Base-by-base conservation (phyloP, 225 moss, liverwort and hornwort species). In the Antitrichia curtipendula region DNA sequence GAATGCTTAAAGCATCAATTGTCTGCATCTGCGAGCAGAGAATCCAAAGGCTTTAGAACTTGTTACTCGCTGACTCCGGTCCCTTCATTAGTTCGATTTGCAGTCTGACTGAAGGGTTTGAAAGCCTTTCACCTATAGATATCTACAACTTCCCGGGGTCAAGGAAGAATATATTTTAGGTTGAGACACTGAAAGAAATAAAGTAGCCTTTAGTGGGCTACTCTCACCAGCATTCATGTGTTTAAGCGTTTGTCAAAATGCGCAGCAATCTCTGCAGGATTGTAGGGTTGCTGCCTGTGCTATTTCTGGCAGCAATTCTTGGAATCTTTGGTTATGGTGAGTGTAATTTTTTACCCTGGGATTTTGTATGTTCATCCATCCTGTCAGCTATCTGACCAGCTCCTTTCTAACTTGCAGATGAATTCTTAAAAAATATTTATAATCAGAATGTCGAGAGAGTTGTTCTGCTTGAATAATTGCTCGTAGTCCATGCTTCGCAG, bases 211-310 rank as follows among this genome's bases (percentile, higher is more conserved):
- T 24, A 82, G 75, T 54, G 86, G 89, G 89, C 89, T 86, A 86
- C 82, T 87, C 80, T 78, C 82, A 73, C 86, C 73, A 62, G 90
- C 36, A 91, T 93, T 89, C 88, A 91, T 93, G 90, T 89, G 90
- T 86, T 82, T 88, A 87, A 80, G 71, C 74, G 83, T 79, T 89
- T 86, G 73, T 86, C 86, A 90, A 87, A 84, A 93, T 93, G 93
- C 78, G 89, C 88, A 88, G 93, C 89, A 93, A 91, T 89, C 90
- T 89, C 89, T 93, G 89, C 93, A 90, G 86, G 59, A 79, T 88
- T 93, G 90, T 89, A 90, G 93, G 89, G 87, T 91, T 93, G 90
- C 91, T 91, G 89, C 63, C 86, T 50, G 61, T 91, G 73, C 61
- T 93, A 16, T 65, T 87, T 69, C 84, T 93, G 83, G 89, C 87